A percentile compares a stretch with the other conserved stretches of the same genome.
These are phyloP conservation scores for Skeletonema marinoi DNA, from an alignment of 108 stramenopile species.

Conservation along the genomic window DNA sequence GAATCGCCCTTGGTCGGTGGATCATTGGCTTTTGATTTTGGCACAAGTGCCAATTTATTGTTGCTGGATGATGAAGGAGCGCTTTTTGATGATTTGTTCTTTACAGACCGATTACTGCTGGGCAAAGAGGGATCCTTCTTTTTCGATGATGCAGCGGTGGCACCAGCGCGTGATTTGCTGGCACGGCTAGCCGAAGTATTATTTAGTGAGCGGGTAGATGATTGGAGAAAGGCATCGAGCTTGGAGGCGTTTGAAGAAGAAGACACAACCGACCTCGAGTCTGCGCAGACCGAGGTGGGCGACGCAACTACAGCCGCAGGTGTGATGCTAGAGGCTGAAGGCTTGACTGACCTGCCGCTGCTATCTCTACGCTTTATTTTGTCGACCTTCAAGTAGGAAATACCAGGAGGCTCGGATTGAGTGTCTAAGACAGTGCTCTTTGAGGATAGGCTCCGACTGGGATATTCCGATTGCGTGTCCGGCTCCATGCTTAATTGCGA, in stretches of 20 bases:
- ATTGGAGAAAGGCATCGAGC: background rate
- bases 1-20: background rate
- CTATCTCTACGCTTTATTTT: background rate
- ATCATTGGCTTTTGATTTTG: background rate
- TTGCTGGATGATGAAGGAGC: background rate
- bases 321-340: background rate
- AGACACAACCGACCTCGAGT: background rate
- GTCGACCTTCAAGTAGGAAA: background rate
- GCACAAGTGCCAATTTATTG: background rate
- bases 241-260: background rate
- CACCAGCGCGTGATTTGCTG: background rate
- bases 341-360: background rate
- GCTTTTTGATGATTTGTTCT: background rate
- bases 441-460: background rate
- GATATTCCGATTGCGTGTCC: background rate
- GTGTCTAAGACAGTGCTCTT: conserved; percentile 25
- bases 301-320: background rate
- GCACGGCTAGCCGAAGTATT: background rate
- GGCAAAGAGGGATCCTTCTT: background rate
- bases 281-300: background rate
- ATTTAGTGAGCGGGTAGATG: background rate
- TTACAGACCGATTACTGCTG: background rate
- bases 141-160: background rate
- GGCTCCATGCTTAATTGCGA: background rate
- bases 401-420: conserved; percentile 35